Base-by-base conservation (phyloP, 108 stramenopile genomes). In the Pseudonitzschia pungens region DNA sequence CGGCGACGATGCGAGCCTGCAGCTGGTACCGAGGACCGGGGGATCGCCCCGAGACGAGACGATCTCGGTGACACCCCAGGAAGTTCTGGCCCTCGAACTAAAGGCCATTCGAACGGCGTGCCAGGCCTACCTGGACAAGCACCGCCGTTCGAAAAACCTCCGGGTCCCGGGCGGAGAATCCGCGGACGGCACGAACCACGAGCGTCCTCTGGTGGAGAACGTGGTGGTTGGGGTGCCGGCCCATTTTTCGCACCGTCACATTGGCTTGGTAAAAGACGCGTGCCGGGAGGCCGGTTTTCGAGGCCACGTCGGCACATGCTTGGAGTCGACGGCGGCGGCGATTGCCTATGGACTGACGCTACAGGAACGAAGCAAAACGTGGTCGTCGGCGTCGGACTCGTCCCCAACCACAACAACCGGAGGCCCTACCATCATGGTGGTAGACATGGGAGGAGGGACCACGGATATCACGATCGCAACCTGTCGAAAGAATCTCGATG, bases 361-460 rank as follows among this genome's bases (percentile, higher is more conserved):
- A 42, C 73, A 79, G 45, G 68, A 79, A 29, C 36, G 27, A 36
- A 42, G 53, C 29, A 55, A 57, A 31, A 18, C 12, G 27, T 48
- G 45, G 45, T 18, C 45, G 16, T 18, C 45, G 3, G 45, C 16
- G 14, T 11, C 45, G 9, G 45, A 48, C 18, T 48, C 45, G 16
- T 48, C 45, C 56, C 40, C 21, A 5, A 41, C 71, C 1, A 43
- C 29, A 18, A 67, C 55, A 28, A 29, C 14, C 27, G 60, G 60
- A 62, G 83, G 83, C 29, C 36, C 69, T 33, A 82, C 65, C 27
- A 86, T 94, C 55, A 71, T 94, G 66, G 93, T 94, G 2, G 89
- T 94, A 65, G 93, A 94, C 62, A 91, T 92, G 89, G 93, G 93
- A 36, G 93, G 91, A 41, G 93, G 93, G 1, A 94, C 93, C 5